A percentile compares a stretch with the other conserved stretches of the same genome.
Conservation (phyloP, 805 yeast genomes). For the Candida sphagnicola region DNA sequence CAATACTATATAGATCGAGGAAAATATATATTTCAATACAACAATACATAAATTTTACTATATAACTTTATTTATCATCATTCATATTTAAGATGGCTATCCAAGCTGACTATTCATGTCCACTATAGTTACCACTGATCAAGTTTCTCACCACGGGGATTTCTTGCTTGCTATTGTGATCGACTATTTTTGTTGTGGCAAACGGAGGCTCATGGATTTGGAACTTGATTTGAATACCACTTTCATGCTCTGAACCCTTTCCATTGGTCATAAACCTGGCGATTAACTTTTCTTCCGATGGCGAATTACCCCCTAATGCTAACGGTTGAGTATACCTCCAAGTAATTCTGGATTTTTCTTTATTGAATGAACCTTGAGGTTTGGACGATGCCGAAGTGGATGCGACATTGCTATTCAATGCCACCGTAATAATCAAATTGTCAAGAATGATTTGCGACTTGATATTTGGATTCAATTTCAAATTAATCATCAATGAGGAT, state of each 20-base stretch:
- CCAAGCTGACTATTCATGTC: conserved; percentile 9
- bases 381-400: conserved; percentile 76
- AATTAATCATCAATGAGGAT: conserved; percentile 76
- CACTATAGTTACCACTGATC: conserved; percentile 44
- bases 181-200: conserved; percentile 36
- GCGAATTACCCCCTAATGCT: conserved; percentile 26
- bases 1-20: neutral
- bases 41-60: too few species aligned
- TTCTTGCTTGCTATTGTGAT: conserved; percentile 18
- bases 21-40: neutral
- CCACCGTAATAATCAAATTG: conserved; percentile 59
- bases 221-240: conserved; percentile 72
- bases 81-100: too few species aligned
- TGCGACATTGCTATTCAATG: conserved; percentile 54
- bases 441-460: conserved; percentile 40
- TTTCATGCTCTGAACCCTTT: conserved; percentile 62
- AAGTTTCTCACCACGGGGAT: conserved; percentile 45
- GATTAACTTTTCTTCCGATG: conserved; percentile 62
- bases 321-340: conserved; percentile 63
- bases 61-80: too few species aligned
- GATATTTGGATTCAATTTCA: conserved; percentile 52
- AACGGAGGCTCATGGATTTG: conserved; percentile 43
- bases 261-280: conserved; percentile 84
- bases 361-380: conserved; percentile 89
- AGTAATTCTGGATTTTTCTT: conserved; percentile 78